Evolutionary conservation across 306 rosid genomes (phyloP).

Genomic region (Hippophae gyantsensis): DNA sequence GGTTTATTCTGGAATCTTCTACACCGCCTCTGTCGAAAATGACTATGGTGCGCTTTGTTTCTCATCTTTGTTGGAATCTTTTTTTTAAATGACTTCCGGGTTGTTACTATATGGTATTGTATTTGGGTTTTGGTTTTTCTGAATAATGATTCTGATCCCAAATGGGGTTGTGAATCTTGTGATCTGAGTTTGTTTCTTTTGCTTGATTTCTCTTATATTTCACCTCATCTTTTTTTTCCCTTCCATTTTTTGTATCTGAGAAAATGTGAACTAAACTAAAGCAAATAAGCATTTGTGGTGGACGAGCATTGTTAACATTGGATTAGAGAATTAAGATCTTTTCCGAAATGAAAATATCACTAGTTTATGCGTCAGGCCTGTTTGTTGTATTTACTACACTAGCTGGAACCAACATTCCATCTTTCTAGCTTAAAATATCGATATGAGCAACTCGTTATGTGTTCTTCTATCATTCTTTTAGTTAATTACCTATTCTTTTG

Average conservation of each 20-base stretch:
- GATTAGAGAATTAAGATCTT: too few species aligned
- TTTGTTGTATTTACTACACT: too few species aligned
- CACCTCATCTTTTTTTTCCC: not conserved
- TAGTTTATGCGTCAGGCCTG: too few species aligned
- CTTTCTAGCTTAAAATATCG: too few species aligned
- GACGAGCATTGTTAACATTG: too few species aligned
- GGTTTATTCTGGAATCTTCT: slow-evolving; percentile 76
- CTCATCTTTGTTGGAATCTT: not conserved
- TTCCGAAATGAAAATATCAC: too few species aligned
- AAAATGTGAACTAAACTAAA: not conserved
- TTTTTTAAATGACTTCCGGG: not conserved
- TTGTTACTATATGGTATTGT: slow-evolving; percentile 1
- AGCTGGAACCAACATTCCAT: too few species aligned
- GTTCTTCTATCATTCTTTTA: not conserved
- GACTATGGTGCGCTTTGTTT: slow-evolving; percentile 39
- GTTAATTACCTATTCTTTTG: not conserved
- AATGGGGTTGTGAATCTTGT: slow-evolving; percentile 11
- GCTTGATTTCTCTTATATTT: not conserved
- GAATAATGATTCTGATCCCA: slow-evolving; percentile 9
- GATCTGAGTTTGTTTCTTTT: slow-evolving; percentile 14
- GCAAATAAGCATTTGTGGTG: not conserved
- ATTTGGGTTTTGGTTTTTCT: slow-evolving; percentile 9
- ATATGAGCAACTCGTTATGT: not conserved
- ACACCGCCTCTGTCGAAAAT: slow-evolving; percentile 51
- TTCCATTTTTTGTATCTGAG: not conserved